Conservation (phyloP, 108 stramenopile species). For the Nitzschia sp. region DNA sequence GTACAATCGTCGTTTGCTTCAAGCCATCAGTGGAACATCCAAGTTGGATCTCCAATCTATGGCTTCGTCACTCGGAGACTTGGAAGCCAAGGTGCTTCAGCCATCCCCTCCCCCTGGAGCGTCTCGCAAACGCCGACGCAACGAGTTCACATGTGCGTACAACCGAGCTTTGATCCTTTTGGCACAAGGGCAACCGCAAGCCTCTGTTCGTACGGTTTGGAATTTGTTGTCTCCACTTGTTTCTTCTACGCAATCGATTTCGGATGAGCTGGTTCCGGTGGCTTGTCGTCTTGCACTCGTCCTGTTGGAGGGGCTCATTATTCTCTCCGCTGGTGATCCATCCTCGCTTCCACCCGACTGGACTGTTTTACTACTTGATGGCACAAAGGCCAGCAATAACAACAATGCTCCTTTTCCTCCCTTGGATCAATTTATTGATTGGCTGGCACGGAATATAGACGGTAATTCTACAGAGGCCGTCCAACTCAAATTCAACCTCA, state of each 20-base stretch:
- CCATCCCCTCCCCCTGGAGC: not conserved
- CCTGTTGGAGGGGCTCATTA: slow-evolving; percentile 38
- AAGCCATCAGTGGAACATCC: slow-evolving; percentile 10
- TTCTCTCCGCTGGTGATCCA: slow-evolving; percentile 8
- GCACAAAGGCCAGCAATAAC: not conserved
- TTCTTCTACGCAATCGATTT: not conserved
- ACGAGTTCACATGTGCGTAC: slow-evolving; percentile 34
- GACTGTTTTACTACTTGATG: not conserved
- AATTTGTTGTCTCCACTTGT: slow-evolving; percentile 19
- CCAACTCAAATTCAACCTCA: slow-evolving; percentile 46
- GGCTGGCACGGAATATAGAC: slow-evolving; percentile 4
- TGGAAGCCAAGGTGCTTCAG: slow-evolving; percentile 2
- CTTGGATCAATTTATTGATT: not conserved
- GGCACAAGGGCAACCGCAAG: slow-evolving; percentile 18
- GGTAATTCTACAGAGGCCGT: slow-evolving; percentile 14
- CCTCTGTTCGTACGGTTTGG: slow-evolving; percentile 11
- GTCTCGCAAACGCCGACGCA: slow-evolving; percentile 14
- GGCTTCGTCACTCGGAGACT: not conserved
- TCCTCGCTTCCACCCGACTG: slow-evolving; percentile 2
- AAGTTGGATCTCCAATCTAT: not conserved
- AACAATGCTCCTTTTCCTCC: not conserved
- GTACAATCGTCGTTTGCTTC: slow-evolving; percentile 37
- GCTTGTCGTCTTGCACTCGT: slow-evolving; percentile 43
- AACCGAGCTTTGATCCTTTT: slow-evolving; percentile 40
- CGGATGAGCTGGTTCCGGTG: slow-evolving; percentile 22